Conservation (phyloP, 768 basidiomycete species). For the Tylopilus sp. region DNA sequence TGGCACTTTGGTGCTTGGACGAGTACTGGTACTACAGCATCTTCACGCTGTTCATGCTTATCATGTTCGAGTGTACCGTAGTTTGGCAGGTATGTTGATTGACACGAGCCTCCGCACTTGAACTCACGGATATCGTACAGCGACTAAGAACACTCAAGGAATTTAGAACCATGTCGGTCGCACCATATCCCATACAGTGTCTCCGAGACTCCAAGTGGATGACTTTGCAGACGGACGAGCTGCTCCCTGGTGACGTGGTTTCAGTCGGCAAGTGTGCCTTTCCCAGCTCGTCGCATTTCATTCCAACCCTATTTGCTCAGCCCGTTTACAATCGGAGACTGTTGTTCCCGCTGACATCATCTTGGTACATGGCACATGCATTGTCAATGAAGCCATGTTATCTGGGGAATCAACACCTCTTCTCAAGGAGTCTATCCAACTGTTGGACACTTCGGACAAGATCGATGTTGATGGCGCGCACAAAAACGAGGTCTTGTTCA, state of each 20-base stretch:
- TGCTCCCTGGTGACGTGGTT: conserved; percentile 91
- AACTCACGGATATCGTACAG: conserved; percentile 37
- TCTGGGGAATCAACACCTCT: conserved; percentile 98
- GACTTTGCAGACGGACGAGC: conserved; percentile 75
- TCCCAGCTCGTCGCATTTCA: background rate
- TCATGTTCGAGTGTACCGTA: conserved; percentile 98
- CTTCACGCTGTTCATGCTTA: conserved; percentile 97
- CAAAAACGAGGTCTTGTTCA: conserved; percentile 87
- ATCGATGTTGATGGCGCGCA: conserved; percentile 86
- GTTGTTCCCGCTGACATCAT: conserved; percentile 92
- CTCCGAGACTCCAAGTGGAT: conserved; percentile 80
- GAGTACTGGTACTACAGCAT: conserved; percentile 99
- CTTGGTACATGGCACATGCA: conserved; percentile 87
- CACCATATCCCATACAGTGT: conserved; percentile 82
- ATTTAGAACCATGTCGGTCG: conserved; percentile 95
- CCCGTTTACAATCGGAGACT: conserved; percentile 73
- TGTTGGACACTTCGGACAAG: conserved; percentile 68
- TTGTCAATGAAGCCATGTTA: conserved; percentile 99
- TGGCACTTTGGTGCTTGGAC: conserved; percentile 94
- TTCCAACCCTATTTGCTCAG: conserved; percentile 32
- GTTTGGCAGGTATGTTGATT: conserved; percentile 83
- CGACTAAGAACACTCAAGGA: conserved; percentile 91
- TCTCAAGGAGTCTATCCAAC: conserved; percentile 90
- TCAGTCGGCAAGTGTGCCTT: conserved; percentile 58
- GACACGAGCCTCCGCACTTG: background rate